Evolutionary conservation across 768 basidiomycete species (phyloP), one percentile per base, ranked within the genome.

Genomic region (Lactifluus subvellereus): DNA sequence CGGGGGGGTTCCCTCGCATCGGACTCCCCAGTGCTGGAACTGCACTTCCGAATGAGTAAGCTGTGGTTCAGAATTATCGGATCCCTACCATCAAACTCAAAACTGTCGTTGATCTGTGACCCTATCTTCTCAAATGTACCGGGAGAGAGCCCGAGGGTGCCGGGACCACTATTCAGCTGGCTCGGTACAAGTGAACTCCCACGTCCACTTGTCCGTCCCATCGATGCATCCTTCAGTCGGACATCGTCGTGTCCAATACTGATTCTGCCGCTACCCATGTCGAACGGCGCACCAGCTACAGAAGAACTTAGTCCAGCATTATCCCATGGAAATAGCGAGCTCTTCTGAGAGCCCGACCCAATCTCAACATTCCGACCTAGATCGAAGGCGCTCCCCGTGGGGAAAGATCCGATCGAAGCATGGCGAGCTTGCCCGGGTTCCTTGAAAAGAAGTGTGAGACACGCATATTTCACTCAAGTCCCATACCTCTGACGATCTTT

Each of bases 361-460:
- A 72, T 72, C 45, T 77, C 75, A 33, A 75, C 71, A 10, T 72
- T 67, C 40, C 72, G 77, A 6, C 79, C 63, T 50, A 81, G 54
- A 14, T 67, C 80, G 48, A 87, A 73, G 61, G 83, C 74, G 54
- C 78, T 80, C 42, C 79, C 82, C 30, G 81, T 63, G 9, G 78
- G 69, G 47, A 83, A 84, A 14, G 78, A 78, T 13, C 82, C 80
- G 20, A 81, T 80, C 50, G 90, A 89, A 38, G 75, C 76, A n/a
- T 78, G 83, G 66, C 91, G 89, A n/a, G 80, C 89, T 85, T 89
- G 88, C 35, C 88, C 91, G 52, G 90, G 90, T 75, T 91, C 89
- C 91, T 63, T 91, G 68, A n/a, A 30, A 35, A n/a, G 16, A 53
- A 35, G 32, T 37, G 22, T 52, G 45, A 52, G 22, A 5, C 4